phyloP scores from a whole-genome alignment of 148 eudicot species.

The Chenopodium suecicum region DNA sequence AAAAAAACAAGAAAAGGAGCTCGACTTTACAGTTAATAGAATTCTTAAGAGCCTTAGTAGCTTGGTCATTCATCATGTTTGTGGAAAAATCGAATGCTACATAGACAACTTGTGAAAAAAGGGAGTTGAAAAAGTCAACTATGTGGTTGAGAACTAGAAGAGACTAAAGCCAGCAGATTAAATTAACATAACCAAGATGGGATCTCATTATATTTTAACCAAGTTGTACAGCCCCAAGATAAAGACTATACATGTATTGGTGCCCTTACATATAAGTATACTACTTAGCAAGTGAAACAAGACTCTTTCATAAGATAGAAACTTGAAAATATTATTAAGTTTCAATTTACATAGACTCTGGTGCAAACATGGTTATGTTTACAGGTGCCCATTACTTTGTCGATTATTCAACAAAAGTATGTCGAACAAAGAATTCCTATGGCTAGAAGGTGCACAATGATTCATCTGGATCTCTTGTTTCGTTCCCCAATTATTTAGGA shows the following conservation, averaged over 20 bases:
- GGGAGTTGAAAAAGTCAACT: neutral
- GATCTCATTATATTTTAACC: neutral
- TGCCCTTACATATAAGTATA: neutral
- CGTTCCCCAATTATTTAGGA: neutral
- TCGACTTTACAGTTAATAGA: neutral
- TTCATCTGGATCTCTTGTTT: neutral
- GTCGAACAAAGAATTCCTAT: too few species aligned
- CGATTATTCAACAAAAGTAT: too few species aligned
- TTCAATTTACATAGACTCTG: neutral
- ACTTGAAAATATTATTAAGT: neutral
- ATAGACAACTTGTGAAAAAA: neutral
- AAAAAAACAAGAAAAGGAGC: neutral
- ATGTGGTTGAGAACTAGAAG: neutral
- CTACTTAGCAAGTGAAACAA: neutral
- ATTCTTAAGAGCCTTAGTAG: neutral
- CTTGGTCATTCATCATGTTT: neutral
- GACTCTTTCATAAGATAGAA: neutral
- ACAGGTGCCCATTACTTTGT: neutral
- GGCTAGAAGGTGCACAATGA: neutral
- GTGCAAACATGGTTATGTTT: neutral
- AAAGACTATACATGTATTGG: neutral
- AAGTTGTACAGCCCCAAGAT: neutral
- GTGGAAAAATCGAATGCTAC: neutral
- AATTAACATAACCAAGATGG: neutral
- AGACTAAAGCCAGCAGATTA: neutral